These are phyloP conservation scores for Scolecobasidium constrictum DNA, from an alignment of 2,329 filamentous ascomycete species.

Conservation along the genomic window DNA sequence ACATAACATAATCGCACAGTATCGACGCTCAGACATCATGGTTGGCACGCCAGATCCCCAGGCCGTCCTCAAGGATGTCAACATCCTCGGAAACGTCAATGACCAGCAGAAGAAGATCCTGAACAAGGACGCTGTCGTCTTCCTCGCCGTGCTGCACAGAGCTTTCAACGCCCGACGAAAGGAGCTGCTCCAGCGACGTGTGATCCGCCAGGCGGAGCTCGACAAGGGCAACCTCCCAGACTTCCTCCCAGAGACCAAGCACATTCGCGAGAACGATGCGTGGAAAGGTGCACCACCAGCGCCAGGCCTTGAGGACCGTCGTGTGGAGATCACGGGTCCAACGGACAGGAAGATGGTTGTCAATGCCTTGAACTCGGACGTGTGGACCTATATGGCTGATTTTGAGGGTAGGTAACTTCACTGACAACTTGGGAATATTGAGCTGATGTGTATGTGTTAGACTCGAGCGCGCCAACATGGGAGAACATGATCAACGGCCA, in stretches of 20 bases:
- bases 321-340: slow-evolving; percentile 94
- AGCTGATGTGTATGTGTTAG: slow-evolving; percentile 33
- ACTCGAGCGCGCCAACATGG: slow-evolving; percentile 94
- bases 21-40: no score
- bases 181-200: slow-evolving; percentile 74
- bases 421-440: background rate
- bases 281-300: slow-evolving; percentile 91
- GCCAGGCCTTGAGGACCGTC: slow-evolving; percentile 82
- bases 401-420: slow-evolving; percentile 64
- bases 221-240: slow-evolving; percentile 83
- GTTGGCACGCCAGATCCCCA: background rate
- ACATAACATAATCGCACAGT: background rate
- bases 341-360: slow-evolving; percentile 99
- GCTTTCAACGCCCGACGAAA: slow-evolving; percentile 89
- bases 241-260: slow-evolving; percentile 90
- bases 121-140: slow-evolving; percentile 78
- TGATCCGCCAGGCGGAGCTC: slow-evolving; percentile 80
- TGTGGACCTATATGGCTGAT: slow-evolving; percentile 99
- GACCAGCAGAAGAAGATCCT: slow-evolving; percentile 82
- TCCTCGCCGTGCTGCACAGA: slow-evolving; percentile 87
- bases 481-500: slow-evolving; percentile 99
- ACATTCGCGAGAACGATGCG: slow-evolving; percentile 85
- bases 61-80: slow-evolving; percentile 7
- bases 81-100: slow-evolving; percentile 63
- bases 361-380: slow-evolving; percentile 89